phyloP scores from a whole-genome alignment of 345 rosid genomes.

The Murraya paniculata region DNA sequence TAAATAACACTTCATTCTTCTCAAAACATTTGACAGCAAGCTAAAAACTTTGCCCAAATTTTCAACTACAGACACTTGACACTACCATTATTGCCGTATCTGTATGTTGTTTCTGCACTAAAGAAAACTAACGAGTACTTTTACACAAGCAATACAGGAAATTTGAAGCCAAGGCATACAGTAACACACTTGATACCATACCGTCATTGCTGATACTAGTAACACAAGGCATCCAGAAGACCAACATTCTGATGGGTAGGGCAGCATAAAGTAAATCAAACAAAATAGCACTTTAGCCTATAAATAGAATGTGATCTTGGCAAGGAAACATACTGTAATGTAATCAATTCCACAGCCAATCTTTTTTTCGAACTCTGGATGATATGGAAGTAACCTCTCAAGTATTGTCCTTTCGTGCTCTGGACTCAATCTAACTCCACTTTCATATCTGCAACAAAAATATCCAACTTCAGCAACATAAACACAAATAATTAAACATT shows the following conservation, averaged over 20 bases:
- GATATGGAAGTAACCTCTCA: constrained; percentile 83
- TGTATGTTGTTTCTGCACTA: neutral
- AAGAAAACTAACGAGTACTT: neutral
- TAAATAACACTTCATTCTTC: neutral
- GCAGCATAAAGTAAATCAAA: neutral
- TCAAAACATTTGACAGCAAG: neutral
- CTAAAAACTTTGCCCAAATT: neutral
- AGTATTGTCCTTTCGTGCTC: constrained; percentile 74
- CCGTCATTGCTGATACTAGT: neutral
- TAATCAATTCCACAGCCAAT: constrained; percentile 82
- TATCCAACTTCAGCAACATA: neutral
- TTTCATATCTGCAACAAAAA: constrained; percentile 55
- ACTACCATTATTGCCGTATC: neutral
- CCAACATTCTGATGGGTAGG: neutral
- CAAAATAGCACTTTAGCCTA: neutral
- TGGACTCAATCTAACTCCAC: constrained; percentile 61
- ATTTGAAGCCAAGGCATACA: neutral
- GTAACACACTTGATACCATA: too few species aligned
- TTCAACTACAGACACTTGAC: neutral
- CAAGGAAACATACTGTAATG: constrained; percentile 55
- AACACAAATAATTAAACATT: neutral
- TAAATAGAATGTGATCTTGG: neutral
- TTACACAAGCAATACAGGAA: neutral
- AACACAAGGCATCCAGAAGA: neutral
- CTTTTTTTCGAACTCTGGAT: constrained; percentile 76